Evolutionary conservation across 495 filamentous ascomycete species (phyloP).

Genomic region (Lasiosphaeris hirsuta): DNA sequence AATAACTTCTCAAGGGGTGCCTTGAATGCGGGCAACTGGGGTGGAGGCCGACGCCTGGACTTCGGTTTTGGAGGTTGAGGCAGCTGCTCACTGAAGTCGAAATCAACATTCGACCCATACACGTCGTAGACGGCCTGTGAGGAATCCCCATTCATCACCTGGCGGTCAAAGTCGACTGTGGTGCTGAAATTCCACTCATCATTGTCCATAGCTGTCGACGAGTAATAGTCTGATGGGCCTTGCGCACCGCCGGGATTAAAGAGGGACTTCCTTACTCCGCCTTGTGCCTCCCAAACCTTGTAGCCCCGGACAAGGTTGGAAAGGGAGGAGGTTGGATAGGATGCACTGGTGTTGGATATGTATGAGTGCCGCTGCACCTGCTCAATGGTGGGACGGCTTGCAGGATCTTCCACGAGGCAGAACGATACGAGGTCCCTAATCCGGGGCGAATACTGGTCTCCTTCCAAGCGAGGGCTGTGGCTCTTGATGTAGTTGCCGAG

Average conservation of each 20-base stretch:
- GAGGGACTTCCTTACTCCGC: constrained; percentile 78
- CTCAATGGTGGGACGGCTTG: constrained; percentile 68
- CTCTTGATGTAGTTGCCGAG: constrained; percentile 62
- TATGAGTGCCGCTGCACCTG: constrained; percentile 62
- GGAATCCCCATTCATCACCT: constrained; percentile 44
- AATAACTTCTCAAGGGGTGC: constrained; percentile 55
- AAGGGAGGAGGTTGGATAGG: constrained; percentile 66
- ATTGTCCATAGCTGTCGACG: constrained; percentile 38
- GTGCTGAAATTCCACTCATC: constrained; percentile 94
- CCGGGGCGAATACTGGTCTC: constrained; percentile 68
- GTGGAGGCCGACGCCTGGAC: constrained; percentile 44
- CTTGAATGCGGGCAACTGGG: constrained; percentile 47
- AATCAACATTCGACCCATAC: constrained; percentile 48
- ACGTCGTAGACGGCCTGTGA: constrained; percentile 47
- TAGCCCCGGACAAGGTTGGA: constrained; percentile 76
- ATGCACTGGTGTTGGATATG: constrained; percentile 57
- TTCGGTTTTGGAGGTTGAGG: constrained; percentile 39
- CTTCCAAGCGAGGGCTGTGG: constrained; percentile 67
- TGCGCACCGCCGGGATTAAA: constrained; percentile 74
- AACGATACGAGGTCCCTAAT: constrained; percentile 76
- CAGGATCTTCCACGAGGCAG: constrained; percentile 71
- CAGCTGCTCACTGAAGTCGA: constrained; percentile 44
- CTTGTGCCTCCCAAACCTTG: constrained; percentile 78
- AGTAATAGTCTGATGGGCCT: constrained; percentile 41
- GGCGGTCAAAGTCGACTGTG: constrained; percentile 75